Percentiles rank a stretch among this genome's conserved stretches.
Conservation (phyloP, 2,329 filamentous ascomycete genomes). For the Basipetospora chlamydospora region DNA sequence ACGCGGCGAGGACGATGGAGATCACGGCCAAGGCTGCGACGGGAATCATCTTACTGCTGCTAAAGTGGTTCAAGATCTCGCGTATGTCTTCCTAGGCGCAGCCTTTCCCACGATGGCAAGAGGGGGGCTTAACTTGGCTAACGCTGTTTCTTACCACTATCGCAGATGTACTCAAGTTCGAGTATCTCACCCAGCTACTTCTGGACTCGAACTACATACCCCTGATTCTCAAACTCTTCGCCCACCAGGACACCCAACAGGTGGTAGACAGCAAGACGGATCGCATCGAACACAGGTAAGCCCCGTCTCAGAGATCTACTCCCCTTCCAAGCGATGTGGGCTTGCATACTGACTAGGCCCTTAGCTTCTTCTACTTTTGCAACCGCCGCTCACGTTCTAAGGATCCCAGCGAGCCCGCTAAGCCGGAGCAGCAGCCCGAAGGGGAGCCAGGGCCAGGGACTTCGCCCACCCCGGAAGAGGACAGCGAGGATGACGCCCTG, state of each 20-base stretch:
- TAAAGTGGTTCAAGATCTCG: constrained; percentile 95
- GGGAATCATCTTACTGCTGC: constrained; percentile 69
- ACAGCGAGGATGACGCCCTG: constrained; percentile 62
- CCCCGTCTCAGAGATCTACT: constrained; percentile 1
- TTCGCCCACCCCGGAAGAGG: constrained; percentile 19
- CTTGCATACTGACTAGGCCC: too few relatives aligned
- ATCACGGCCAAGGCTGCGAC: constrained; percentile 85
- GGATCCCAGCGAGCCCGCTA: too few relatives aligned
- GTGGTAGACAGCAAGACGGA: constrained; percentile 78
- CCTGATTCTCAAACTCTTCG: constrained; percentile 81
- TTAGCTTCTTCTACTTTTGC: constrained; percentile 84
- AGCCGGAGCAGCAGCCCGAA: too few relatives aligned
- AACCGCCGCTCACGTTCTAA: constrained; percentile 45
- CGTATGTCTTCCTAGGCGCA: constrained; percentile 55
- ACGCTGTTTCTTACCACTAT: constrained; percentile 5
- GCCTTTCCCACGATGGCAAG: too few relatives aligned
- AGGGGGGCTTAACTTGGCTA: too few relatives aligned
- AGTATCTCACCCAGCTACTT: constrained; percentile 85
- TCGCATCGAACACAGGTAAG: constrained; percentile 63
- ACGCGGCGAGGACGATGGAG: constrained; percentile 68
- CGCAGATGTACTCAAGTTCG: constrained; percentile 81
- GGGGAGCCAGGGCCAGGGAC: too few relatives aligned
- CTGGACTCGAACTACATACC: constrained; percentile 93
- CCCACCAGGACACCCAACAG: constrained; percentile 85
- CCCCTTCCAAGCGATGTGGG: constrained; percentile 14